phyloP scores from a whole-genome alignment of 106 monocot genomes.

The Acorus calamus region DNA sequence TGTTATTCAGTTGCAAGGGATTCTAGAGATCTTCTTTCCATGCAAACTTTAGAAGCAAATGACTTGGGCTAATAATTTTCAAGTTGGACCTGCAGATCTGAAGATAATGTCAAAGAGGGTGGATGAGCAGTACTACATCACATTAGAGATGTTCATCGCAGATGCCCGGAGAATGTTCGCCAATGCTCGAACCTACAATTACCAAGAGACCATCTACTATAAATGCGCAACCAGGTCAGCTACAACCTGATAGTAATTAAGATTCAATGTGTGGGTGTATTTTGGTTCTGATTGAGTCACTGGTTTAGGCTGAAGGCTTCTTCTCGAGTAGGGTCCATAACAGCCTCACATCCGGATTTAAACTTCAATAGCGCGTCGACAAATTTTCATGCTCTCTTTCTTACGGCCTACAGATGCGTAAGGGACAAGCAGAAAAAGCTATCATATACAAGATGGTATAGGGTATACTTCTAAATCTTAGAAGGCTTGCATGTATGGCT shows the following conservation, averaged over 20 bases:
- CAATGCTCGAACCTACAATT: conserved; percentile 86
- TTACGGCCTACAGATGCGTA: too few species aligned
- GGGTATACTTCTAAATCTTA: too few species aligned
- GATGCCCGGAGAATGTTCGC: conserved; percentile 83
- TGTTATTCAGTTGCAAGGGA: too few species aligned
- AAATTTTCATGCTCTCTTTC: too few species aligned
- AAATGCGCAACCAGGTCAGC: conserved; percentile 79
- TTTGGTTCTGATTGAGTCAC: not conserved
- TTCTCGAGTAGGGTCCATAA: conserved; percentile 57
- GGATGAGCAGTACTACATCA: conserved; percentile 86
- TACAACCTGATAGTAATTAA: not conserved
- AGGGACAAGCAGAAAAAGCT: too few species aligned
- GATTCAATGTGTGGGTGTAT: not conserved
- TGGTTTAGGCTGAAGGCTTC: conserved; percentile 49
- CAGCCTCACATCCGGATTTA: too few species aligned
- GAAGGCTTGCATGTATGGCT: too few species aligned
- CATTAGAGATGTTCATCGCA: conserved; percentile 96
- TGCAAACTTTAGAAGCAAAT: too few species aligned
- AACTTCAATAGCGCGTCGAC: too few species aligned
- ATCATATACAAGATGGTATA: too few species aligned
- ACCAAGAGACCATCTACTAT: conserved; percentile 93
- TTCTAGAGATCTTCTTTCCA: too few species aligned
- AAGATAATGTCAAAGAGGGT: conserved; percentile 82
- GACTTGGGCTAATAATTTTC: too few species aligned
- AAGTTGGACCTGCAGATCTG: conserved; percentile 42